phyloP scores from a whole-genome alignment of 2,329 filamentous ascomycete genomes.

The Fusarium keratoplasticum region DNA sequence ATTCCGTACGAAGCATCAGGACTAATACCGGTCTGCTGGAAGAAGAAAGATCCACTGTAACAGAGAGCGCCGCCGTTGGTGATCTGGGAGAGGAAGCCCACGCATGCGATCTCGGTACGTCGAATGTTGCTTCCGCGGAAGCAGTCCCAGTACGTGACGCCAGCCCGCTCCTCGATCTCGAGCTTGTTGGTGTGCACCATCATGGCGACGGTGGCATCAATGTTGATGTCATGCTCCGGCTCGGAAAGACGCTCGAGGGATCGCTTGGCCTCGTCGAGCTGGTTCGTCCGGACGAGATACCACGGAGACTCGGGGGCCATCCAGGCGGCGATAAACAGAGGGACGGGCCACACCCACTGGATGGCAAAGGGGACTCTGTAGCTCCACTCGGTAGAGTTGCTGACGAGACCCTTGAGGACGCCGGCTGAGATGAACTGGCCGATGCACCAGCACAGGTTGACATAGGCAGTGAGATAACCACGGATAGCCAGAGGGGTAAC shows the following conservation, averaged over 20 bases:
- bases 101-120: slow-evolving; percentile 59
- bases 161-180: slow-evolving; percentile 55
- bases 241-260: slow-evolving; percentile 49
- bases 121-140: slow-evolving; percentile 61
- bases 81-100: slow-evolving; percentile 57
- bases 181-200: slow-evolving; percentile 60
- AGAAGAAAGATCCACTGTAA: slow-evolving; percentile 60
- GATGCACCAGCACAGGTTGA: slow-evolving; percentile 59
- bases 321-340: slow-evolving; percentile 47
- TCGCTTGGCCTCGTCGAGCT: slow-evolving; percentile 48
- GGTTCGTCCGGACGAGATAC: slow-evolving; percentile 50
- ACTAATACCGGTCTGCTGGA: slow-evolving; percentile 57
- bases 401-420: slow-evolving; percentile 53
- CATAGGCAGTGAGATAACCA: slow-evolving; percentile 56
- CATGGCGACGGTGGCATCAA: slow-evolving; percentile 53
- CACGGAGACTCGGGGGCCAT: slow-evolving; percentile 54
- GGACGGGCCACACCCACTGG: slow-evolving; percentile 55
- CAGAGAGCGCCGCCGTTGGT: slow-evolving; percentile 54
- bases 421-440: slow-evolving; percentile 57
- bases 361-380: slow-evolving; percentile 56
- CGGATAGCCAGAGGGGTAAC: slow-evolving; percentile 56
- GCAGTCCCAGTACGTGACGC: slow-evolving; percentile 57
- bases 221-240: slow-evolving; percentile 48
- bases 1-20: slow-evolving; percentile 54
- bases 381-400: slow-evolving; percentile 49